phyloP scores from a whole-genome alignment of 1,284 basidiomycete species.

The Prillingera fragicola region DNA sequence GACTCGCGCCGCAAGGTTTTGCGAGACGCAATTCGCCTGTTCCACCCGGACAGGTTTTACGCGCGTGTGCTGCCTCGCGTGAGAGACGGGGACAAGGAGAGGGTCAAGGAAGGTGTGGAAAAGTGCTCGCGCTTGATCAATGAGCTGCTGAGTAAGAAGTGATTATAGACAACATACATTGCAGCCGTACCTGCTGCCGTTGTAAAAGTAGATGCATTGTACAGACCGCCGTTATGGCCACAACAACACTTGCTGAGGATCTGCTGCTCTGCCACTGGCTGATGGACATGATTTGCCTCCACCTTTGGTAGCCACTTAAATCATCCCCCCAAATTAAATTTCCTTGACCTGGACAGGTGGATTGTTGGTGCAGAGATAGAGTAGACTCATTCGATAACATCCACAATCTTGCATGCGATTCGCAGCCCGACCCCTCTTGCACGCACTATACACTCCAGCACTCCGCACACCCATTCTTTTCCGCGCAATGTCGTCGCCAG shows the following conservation, averaged over 20 bases:
- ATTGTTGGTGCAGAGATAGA: background rate
- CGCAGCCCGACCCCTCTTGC: background rate
- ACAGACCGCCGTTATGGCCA: no score
- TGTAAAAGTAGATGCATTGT: no score
- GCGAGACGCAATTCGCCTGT: constrained; percentile 58
- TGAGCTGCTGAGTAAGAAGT: constrained; percentile 15
- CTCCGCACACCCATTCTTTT: background rate
- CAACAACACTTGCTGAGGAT: no score
- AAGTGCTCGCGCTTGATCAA: constrained; percentile 26
- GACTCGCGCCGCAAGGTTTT: constrained; percentile 48
- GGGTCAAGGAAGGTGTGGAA: constrained; percentile 63
- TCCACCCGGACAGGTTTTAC: constrained; percentile 73
- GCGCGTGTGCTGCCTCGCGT: constrained; percentile 55
- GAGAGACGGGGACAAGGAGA: constrained; percentile 54
- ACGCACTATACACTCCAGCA: background rate
- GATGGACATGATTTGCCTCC: no score
- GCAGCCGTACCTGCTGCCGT: no score
- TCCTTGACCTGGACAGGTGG: constrained; percentile 2
- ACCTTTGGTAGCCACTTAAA: no score
- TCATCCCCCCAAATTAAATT: constrained; percentile 22
- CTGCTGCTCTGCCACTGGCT: no score
- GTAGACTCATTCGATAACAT: background rate
- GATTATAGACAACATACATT: no score
- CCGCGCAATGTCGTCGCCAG: constrained; percentile 5
- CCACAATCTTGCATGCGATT: background rate